These are phyloP conservation scores for Hygrocybe punicea DNA, from an alignment of 768 basidiomycete species.

Conservation along the genomic window DNA sequence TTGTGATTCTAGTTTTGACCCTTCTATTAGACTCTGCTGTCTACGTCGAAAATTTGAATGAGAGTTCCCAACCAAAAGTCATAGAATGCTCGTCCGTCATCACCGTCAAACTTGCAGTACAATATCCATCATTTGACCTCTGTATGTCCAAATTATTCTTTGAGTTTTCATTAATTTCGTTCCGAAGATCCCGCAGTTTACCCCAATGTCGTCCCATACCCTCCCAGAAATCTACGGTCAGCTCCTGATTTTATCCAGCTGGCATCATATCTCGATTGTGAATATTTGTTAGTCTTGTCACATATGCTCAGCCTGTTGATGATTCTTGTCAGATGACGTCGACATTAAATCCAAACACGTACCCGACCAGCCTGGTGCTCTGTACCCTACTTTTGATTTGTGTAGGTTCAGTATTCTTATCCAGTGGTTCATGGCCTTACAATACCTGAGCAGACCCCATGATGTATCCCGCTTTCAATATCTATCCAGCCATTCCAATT, in stretches of 20 bases:
- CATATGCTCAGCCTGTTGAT: background rate
- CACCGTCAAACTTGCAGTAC: background rate
- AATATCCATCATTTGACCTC: conserved; percentile 17
- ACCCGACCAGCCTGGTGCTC: background rate
- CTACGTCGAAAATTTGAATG: no score
- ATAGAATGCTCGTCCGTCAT: background rate
- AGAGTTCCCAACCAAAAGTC: background rate
- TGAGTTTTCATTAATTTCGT: no score
- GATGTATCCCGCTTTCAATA: no score
- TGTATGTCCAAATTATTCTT: conserved; percentile 9
- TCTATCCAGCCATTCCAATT: no score
- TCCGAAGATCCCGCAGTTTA: no score
- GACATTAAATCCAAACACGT: background rate
- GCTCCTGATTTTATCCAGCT: background rate
- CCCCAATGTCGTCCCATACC: no score
- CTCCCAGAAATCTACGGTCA: no score
- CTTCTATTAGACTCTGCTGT: no score
- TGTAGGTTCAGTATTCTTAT: background rate
- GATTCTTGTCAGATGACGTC: no score
- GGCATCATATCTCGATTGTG: background rate
- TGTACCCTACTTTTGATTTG: background rate
- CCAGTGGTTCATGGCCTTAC: no score
- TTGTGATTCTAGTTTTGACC: no score
- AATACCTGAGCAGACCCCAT: no score
- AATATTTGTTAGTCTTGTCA: background rate